These are phyloP conservation scores for Leptographium flavum DNA, from an alignment of 2,329 filamentous ascomycete species.

Conservation along the genomic window DNA sequence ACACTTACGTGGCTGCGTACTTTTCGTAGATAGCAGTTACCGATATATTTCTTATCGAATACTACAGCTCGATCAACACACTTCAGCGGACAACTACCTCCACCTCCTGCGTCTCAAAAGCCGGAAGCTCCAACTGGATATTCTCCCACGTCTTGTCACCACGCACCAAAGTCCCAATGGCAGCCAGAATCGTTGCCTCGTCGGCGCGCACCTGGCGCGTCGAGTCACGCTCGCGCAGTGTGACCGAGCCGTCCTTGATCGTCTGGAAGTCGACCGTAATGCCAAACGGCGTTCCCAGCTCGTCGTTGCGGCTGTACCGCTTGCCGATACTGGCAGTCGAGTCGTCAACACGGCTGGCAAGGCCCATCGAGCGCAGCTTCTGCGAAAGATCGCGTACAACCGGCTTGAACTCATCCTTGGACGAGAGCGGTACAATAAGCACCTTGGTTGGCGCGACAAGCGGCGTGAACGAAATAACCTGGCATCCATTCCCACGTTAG, in stretches of 20 bases:
- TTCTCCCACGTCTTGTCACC: conserved; percentile 48
- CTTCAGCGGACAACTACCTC: conserved; percentile 5
- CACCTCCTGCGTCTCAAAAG: conserved; percentile 65
- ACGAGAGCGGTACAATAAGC: conserved; percentile 76
- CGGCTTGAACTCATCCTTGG: conserved; percentile 68
- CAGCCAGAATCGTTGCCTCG: conserved; percentile 64
- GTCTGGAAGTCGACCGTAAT: conserved; percentile 96
- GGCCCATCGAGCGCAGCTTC: conserved; percentile 58
- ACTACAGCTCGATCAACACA: not conserved
- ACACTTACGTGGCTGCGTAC: too few species aligned
- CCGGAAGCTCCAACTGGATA: conserved; percentile 62
- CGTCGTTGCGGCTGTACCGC: conserved; percentile 87
- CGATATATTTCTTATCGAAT: too few species aligned
- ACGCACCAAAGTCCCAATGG: conserved; percentile 42
- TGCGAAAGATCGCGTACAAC: conserved; percentile 58
- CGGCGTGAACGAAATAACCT: conserved; percentile 40
- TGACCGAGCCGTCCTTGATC: conserved; percentile 72
- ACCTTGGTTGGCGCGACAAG: conserved; percentile 89
- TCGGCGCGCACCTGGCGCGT: conserved; percentile 81
- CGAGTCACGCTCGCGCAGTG: conserved; percentile 78
- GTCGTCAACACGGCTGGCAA: conserved; percentile 80
- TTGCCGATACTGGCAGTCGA: conserved; percentile 88
- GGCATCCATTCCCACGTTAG: conserved; percentile 26
- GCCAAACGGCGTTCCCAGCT: conserved; percentile 85
- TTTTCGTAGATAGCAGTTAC: too few species aligned